phyloP scores from a whole-genome alignment of 2,329 filamentous ascomycete genomes.

The Scedosporium apiospermum region DNA sequence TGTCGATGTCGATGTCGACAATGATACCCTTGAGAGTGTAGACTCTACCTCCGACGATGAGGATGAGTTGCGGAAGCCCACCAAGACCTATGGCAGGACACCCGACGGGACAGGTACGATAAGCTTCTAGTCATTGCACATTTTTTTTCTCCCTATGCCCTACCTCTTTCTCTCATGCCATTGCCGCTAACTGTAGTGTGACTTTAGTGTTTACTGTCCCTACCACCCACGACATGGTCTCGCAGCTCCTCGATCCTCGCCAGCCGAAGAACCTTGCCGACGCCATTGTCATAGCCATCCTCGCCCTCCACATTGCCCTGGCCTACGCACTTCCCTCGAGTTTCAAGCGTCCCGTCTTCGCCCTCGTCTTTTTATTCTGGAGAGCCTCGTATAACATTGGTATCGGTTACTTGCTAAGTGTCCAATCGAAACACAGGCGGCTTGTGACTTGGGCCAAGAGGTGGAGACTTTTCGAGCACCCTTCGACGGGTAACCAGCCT shows the following conservation, averaged over 20 bases:
- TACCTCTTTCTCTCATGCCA: background rate
- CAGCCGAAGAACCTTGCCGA: slow-evolving; percentile 95
- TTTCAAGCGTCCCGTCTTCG: slow-evolving; percentile 69
- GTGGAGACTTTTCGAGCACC: slow-evolving; percentile 77
- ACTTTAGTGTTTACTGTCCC: slow-evolving; percentile 82
- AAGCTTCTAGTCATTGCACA: background rate
- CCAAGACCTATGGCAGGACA: slow-evolving; percentile 84
- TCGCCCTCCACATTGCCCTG: slow-evolving; percentile 63
- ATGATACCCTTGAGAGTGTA: slow-evolving; percentile 2
- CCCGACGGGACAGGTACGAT: slow-evolving; percentile 79
- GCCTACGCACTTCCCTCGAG: slow-evolving; percentile 63
- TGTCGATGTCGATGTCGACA: slow-evolving; percentile 4
- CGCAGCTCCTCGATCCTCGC: slow-evolving; percentile 85
- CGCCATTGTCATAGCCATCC: slow-evolving; percentile 64
- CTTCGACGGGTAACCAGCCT: slow-evolving; percentile 70
- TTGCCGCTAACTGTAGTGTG: background rate
- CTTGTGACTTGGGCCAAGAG: slow-evolving; percentile 82
- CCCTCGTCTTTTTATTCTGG: slow-evolving; percentile 84
- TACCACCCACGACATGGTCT: slow-evolving; percentile 97
- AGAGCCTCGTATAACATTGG: slow-evolving; percentile 85
- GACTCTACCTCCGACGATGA: slow-evolving; percentile 34
- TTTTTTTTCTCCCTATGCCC: no score
- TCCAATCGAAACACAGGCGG: slow-evolving; percentile 81
- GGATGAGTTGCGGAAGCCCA: slow-evolving; percentile 42
- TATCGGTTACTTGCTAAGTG: slow-evolving; percentile 80